These are phyloP conservation scores for Boletus pseudo-olivaceus DNA, from an alignment of 768 basidiomycete species.

Conservation along the genomic window DNA sequence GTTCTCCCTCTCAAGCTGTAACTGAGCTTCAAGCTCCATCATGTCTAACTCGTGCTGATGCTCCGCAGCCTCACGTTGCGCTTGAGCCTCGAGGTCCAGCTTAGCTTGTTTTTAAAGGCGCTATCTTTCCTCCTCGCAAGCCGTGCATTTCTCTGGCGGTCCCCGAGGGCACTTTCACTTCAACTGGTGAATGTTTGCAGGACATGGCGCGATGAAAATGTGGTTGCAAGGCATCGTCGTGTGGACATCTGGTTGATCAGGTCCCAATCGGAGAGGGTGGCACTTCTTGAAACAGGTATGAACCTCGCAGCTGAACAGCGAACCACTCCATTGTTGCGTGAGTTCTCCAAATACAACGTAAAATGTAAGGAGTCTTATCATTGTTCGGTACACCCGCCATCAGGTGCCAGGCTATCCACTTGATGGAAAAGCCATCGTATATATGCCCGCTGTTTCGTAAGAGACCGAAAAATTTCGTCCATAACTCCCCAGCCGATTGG, in stretches of 20 bases:
- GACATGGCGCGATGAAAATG: constrained; percentile 38
- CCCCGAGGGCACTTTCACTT: constrained; percentile 43
- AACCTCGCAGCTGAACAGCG: constrained; percentile 44
- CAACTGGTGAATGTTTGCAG: constrained; percentile 39
- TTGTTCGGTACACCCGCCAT: constrained; percentile 58
- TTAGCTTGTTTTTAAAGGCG: constrained; percentile 38
- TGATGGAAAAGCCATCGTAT: constrained; percentile 56
- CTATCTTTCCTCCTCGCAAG: constrained; percentile 46
- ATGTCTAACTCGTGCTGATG: constrained; percentile 34
- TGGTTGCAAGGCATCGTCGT: constrained; percentile 40
- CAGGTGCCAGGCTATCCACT: constrained; percentile 49
- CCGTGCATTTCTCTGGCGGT: constrained; percentile 36
- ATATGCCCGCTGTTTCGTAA: constrained; percentile 43
- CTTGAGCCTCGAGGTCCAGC: constrained; percentile 40
- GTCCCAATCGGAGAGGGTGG: constrained; percentile 53
- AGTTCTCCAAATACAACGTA: neutral
- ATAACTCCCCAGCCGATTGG: constrained; percentile 48
- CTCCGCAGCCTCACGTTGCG: constrained; percentile 44
- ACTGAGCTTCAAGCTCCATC: constrained; percentile 8
- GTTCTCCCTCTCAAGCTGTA: constrained; percentile 9
- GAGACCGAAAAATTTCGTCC: constrained; percentile 47
- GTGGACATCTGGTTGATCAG: constrained; percentile 30
- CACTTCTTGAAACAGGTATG: constrained; percentile 61
- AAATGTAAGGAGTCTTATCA: constrained; percentile 42
- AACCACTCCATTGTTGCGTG: constrained; percentile 36